Evolutionary conservation across 768 basidiomycete species (phyloP).

Genomic region (Boletus rubroflammeus): DNA sequence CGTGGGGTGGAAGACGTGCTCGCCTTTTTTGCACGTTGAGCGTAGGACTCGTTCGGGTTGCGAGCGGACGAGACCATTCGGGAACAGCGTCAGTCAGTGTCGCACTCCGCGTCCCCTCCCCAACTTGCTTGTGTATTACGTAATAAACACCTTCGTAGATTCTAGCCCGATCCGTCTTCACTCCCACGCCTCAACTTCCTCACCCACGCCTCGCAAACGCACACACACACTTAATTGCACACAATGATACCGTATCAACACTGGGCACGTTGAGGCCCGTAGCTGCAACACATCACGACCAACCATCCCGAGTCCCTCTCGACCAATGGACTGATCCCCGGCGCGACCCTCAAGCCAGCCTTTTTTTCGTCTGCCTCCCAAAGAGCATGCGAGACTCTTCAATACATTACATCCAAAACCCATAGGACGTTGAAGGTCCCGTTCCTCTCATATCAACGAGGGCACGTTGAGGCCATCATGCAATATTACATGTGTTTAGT

Average conservation of each 20-base stretch:
- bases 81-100: constrained; percentile 22
- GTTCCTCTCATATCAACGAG: constrained; percentile 53
- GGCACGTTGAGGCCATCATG: constrained; percentile 78
- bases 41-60: constrained; percentile 52
- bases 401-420: constrained; percentile 44
- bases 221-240: neutral
- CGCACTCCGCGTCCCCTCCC: constrained; percentile 19
- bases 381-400: constrained; percentile 47
- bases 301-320: constrained; percentile 5
- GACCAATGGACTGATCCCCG: constrained; percentile 11
- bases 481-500: constrained; percentile 23
- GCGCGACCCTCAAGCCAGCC: constrained; percentile 17
- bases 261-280: constrained; percentile 38
- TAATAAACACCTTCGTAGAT: constrained; percentile 23
- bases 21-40: constrained; percentile 50
- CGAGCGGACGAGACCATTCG: constrained; percentile 34
- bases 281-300: constrained; percentile 13
- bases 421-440: constrained; percentile 68
- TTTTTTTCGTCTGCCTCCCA: constrained; percentile 26
- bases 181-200: too few species aligned
- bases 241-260: neutral
- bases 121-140: constrained; percentile 6
- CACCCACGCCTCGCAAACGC: too few species aligned
- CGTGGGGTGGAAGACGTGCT: constrained; percentile 6
- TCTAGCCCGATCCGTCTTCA: constrained; percentile 8